These are phyloP conservation scores for Rhazya stricta DNA, from an alignment of 257 asterid genomes.

Conservation along the genomic window DNA sequence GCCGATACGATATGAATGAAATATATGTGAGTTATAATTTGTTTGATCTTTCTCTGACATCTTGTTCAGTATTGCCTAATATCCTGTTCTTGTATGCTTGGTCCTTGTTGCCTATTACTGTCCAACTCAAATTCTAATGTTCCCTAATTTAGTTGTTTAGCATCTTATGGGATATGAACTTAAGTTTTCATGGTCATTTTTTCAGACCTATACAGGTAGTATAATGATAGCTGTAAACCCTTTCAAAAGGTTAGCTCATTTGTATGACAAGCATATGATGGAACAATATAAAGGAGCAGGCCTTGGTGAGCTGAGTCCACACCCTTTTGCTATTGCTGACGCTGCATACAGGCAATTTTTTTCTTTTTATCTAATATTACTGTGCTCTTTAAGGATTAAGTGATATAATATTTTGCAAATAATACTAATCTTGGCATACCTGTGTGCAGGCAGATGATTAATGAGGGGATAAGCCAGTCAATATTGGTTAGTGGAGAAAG, in stretches of 20 bases:
- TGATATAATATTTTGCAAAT: slow-evolving; percentile 8
- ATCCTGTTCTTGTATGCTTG: not conserved
- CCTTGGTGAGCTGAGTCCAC: slow-evolving; percentile 80
- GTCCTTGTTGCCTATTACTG: not conserved
- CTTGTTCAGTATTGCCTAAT: not conserved
- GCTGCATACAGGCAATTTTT: slow-evolving; percentile 68
- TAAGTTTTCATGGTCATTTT: slow-evolving; percentile 5
- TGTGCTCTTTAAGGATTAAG: slow-evolving; percentile 8
- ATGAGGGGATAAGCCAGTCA: slow-evolving; percentile 67
- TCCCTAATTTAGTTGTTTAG: not conserved
- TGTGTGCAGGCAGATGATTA: slow-evolving; percentile 68
- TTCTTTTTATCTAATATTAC: too few species aligned
- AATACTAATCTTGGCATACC: slow-evolving; percentile 18
- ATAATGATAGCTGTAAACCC: slow-evolving; percentile 93
- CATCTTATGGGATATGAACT: not conserved
- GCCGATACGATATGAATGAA: slow-evolving; percentile 66
- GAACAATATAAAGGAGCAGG: slow-evolving; percentile 65
- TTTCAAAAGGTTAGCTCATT: slow-evolving; percentile 67
- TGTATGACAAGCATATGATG: slow-evolving; percentile 61
- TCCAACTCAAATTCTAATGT: not conserved
- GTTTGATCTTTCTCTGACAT: not conserved
- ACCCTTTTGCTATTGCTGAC: slow-evolving; percentile 90
- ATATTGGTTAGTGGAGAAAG: slow-evolving; percentile 97
- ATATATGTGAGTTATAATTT: slow-evolving; percentile 56
- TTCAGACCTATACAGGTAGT: slow-evolving; percentile 87